Evolutionary conservation across 2,329 filamentous ascomycete genomes (phyloP), one percentile per base, ranked within the genome.

Genomic region (Arthroderma sp.): DNA sequence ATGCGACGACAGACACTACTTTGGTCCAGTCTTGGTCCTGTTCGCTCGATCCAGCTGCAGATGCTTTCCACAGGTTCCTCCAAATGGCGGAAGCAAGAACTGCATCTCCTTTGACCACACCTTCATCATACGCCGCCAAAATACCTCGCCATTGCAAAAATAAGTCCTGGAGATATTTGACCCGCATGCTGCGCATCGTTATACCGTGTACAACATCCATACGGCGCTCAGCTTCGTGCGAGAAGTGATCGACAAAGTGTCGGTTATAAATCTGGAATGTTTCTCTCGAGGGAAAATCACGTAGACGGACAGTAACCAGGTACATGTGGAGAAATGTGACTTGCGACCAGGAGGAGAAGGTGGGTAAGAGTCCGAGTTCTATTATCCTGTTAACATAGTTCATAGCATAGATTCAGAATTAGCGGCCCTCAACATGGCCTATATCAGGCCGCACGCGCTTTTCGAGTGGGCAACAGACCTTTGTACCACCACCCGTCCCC

Each of bases 301-400:
- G 83, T 55, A 95, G 70, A 46, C 88, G 83, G 39, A 85, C 83
- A 45, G 85, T 83, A 48, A 96, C 66, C 47, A 95, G 75, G 71
- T 94, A 96, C 75, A 98, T 83, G 70, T 98, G 89, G 47, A 98
- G 75, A 73, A 94, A 94, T 32, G 88, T 91, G 38, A 96, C 82
- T 65, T 96, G 88, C 15, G 87, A 85, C 91, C 91, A 98, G 46
- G 85, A 89, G 60, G 82, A 88, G 65, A 98, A 98, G 0, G 87
- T 96, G 1, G 87, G 85, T 30, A 76, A 73, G 11, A 98, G 77
- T 28, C 77, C 77, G 51, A 94, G 77, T 42, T 81, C 86, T 94
- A 56, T 9, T 36, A 44, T 36, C 42, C 30, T 22, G 15, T 22
- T 22, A 31, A 44, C 15, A 45, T 44, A 28, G 29, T 29, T 34